A percentile compares a stretch with the other conserved stretches of the same genome.
Conservation (phyloP, 495 filamentous ascomycete genomes). For the Penicillium macrosclerotiorum region DNA sequence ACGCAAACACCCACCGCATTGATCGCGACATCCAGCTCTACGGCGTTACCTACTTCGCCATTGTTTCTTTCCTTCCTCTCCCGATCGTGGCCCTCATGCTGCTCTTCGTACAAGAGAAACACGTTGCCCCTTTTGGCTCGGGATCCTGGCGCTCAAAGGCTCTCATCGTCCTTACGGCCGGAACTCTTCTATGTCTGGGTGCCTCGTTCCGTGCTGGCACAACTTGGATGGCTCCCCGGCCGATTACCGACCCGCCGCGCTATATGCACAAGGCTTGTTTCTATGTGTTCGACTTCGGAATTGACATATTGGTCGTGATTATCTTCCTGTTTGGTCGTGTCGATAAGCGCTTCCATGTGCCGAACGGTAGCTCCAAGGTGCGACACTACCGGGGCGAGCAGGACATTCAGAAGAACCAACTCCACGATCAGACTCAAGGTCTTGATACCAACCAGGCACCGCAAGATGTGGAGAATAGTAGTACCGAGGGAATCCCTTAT, state of each 20-base stretch:
- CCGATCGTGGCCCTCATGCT: slow-evolving; percentile 55
- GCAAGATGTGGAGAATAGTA: not conserved
- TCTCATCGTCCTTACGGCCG: slow-evolving; percentile 54
- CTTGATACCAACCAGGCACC: not conserved
- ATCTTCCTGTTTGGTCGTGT: slow-evolving; percentile 64
- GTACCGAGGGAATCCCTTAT: not conserved
- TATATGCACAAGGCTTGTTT: slow-evolving; percentile 70
- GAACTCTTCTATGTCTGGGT: slow-evolving; percentile 62
- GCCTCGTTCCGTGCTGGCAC: slow-evolving; percentile 66
- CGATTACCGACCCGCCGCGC: slow-evolving; percentile 56
- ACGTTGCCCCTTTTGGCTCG: slow-evolving; percentile 66
- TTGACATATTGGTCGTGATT: slow-evolving; percentile 68
- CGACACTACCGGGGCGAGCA: slow-evolving; percentile 15
- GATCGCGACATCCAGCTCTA: slow-evolving; percentile 66
- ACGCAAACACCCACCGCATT: slow-evolving; percentile 43
- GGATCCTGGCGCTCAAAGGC: slow-evolving; percentile 67
- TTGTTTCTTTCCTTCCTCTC: slow-evolving; percentile 74
- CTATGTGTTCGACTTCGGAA: slow-evolving; percentile 73
- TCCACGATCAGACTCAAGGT: not conserved
- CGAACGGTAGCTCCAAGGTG: slow-evolving; percentile 28
- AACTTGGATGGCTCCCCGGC: slow-evolving; percentile 51
- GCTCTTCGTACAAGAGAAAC: slow-evolving; percentile 45
- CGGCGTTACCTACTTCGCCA: slow-evolving; percentile 62
- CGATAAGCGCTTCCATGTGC: slow-evolving; percentile 70
- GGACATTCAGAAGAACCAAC: slow-evolving; percentile 11